A percentile compares a stretch with the other conserved stretches of the same genome.
Conservation (phyloP, 768 basidiomycete species). For the Russula griseocarnosa region DNA sequence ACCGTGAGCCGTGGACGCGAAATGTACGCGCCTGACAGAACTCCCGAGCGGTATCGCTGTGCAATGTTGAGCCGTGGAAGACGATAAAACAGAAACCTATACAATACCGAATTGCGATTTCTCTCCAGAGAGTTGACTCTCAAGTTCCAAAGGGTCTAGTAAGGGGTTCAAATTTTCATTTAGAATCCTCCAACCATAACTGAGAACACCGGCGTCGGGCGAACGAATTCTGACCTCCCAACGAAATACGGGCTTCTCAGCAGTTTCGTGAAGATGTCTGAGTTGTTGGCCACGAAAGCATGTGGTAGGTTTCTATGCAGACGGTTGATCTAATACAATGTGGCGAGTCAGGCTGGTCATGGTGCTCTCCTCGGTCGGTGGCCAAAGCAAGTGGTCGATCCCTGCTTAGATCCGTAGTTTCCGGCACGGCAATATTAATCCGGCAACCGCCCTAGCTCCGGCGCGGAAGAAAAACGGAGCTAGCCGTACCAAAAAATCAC, state of each 20-base stretch:
- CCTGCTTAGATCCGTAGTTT: background rate
- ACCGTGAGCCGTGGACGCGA: background rate
- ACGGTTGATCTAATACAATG: background rate
- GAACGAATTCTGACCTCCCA: conserved; percentile 32
- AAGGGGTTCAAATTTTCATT: background rate
- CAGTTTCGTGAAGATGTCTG: background rate
- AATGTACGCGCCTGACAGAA: conserved; percentile 66
- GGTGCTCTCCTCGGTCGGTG: conserved; percentile 4
- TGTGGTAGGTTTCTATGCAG: background rate
- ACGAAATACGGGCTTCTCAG: conserved; percentile 25
- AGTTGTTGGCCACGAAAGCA: background rate
- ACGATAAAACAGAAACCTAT: background rate
- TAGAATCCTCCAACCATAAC: background rate
- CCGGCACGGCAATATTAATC: too few species aligned
- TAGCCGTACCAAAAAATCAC: background rate
- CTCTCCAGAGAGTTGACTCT: conserved; percentile 80
- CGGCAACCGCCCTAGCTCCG: too few species aligned
- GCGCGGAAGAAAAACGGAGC: background rate
- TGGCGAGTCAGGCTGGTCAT: conserved; percentile 13
- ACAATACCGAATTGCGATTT: conserved; percentile 76
- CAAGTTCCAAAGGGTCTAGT: conserved; percentile 85
- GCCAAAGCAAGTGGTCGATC: background rate
- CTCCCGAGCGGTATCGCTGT: conserved; percentile 69
- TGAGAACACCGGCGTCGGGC: too few species aligned
- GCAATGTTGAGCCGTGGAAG: conserved; percentile 8